Evolutionary conservation across 2,329 filamentous ascomycete genomes (phyloP), one percentile per base, ranked within the genome.

Genomic region (Gliomastix tumulicola): DNA sequence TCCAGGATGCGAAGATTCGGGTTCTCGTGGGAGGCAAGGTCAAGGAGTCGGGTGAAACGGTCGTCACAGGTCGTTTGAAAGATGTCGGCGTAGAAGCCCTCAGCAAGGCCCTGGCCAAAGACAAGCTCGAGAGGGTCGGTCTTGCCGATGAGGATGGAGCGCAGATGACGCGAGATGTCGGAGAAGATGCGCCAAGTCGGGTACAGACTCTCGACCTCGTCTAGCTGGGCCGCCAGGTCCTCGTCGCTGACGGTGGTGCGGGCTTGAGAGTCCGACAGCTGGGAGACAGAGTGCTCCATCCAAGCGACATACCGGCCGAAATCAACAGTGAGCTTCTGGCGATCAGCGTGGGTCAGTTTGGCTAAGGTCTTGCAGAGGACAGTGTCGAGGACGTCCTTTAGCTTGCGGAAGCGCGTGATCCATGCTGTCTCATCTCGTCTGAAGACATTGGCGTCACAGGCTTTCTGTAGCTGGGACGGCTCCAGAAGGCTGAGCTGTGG

Each of bases 391-490:
- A 15, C 16, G 30, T n/a, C n/a, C n/a, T n/a, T n/a, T n/a, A n/a
- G n/a, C n/a, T n/a, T n/a, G n/a, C n/a, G n/a, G n/a, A n/a, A n/a
- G n/a, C n/a, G n/a, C n/a, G n/a, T n/a, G n/a, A n/a, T n/a, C n/a
- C n/a, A n/a, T n/a, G n/a, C n/a, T n/a, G n/a, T 28, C 17, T 28
- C 25, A 28, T 28, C 25, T 28, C 25, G 25, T 2, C 7, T 8
- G 20, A 46, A 44, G 2, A 28, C 36, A 21, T 51, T 33, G 7
- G 44, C 45, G 11, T 44, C 31, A 34, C 53, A 60, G 2, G 40
- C 34, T 3, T 32, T 28, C 6, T 31, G 16, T 6, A 37, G 35
- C 21, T 37, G 35, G 16, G 22, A 10, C 6, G 27, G 18, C 5
- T 16, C n/a, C 28, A 37, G 11, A 12, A 37, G 19, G 21, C 35